Conservation (phyloP, 768 basidiomycete species). For the Boletales sp. region DNA sequence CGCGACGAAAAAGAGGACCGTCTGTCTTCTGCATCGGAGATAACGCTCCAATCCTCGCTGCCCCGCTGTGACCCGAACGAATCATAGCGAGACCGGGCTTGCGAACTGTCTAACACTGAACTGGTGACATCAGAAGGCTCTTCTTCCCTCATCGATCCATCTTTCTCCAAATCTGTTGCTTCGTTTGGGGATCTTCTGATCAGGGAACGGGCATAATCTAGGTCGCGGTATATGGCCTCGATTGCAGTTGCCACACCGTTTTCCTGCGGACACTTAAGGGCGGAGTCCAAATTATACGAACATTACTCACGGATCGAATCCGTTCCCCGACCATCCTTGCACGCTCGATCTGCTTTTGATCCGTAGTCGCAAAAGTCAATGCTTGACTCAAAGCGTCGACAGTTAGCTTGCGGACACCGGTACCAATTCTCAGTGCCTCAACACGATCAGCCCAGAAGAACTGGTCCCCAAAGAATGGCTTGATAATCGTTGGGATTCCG, state of each 20-base stretch:
- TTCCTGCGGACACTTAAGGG: constrained; percentile 53
- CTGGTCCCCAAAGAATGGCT: constrained; percentile 97
- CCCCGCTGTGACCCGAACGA: constrained; percentile 54
- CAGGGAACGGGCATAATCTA: constrained; percentile 89
- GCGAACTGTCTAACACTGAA: constrained; percentile 31
- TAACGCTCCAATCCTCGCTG: constrained; percentile 87
- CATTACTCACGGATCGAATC: constrained; percentile 65
- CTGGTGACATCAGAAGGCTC: constrained; percentile 26
- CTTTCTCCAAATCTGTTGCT: constrained; percentile 21
- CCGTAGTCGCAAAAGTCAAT: constrained; percentile 76
- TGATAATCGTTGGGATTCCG: constrained; percentile 92
- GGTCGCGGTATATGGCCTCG: constrained; percentile 92
- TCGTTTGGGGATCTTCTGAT: constrained; percentile 54
- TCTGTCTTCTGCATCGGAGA: constrained; percentile 70
- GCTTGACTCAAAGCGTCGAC: constrained; percentile 76
- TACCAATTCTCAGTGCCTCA: constrained; percentile 92
- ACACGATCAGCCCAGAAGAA: constrained; percentile 98
- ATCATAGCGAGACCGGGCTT: constrained; percentile 45
- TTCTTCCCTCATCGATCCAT: constrained; percentile 27
- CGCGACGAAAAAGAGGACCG: constrained; percentile 54
- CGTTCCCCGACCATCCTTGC: constrained; percentile 83
- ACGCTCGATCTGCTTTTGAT: constrained; percentile 82
- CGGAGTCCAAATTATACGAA: neutral
- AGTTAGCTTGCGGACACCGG: constrained; percentile 83
- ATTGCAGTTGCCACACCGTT: constrained; percentile 92